phyloP scores from a whole-genome alignment of 2,329 filamentous ascomycete genomes.

The Monascus ruber region DNA sequence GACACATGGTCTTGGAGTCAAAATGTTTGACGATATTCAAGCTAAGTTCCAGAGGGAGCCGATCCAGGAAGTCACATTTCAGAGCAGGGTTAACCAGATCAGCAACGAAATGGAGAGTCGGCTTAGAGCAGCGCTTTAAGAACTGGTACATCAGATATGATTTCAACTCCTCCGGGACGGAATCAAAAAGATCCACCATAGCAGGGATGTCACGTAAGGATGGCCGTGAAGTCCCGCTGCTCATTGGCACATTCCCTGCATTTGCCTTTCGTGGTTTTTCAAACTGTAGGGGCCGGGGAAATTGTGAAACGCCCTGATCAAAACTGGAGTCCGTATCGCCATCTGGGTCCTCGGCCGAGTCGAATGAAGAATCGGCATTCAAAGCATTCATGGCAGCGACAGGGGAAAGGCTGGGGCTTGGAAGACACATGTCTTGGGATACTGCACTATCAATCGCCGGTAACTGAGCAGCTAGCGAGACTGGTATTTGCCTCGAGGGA shows the following conservation, averaged over 20 bases:
- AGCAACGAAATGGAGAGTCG: slow-evolving; percentile 79
- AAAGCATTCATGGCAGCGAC: slow-evolving; percentile 61
- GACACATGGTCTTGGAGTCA: slow-evolving; percentile 74
- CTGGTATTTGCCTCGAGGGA: slow-evolving; percentile 8
- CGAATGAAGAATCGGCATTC: slow-evolving; percentile 32
- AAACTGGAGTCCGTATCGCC: slow-evolving; percentile 33
- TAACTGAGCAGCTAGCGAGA: slow-evolving; percentile 22
- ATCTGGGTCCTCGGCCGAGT: slow-evolving; percentile 28
- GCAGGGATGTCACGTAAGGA: slow-evolving; percentile 66
- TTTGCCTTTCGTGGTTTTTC: slow-evolving; percentile 6
- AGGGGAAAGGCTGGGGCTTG: slow-evolving; percentile 87
- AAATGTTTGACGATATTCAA: slow-evolving; percentile 81
- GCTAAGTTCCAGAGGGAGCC: slow-evolving; percentile 75
- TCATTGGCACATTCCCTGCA: slow-evolving; percentile 2
- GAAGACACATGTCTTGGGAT: slow-evolving; percentile 80
- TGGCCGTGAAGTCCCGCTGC: slow-evolving; percentile 16
- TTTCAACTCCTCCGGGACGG: slow-evolving; percentile 83
- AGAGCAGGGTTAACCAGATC: slow-evolving; percentile 85
- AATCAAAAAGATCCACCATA: slow-evolving; percentile 82
- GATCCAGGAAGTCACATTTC: slow-evolving; percentile 82
- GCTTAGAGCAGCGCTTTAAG: slow-evolving; percentile 73
- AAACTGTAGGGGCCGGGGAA: slow-evolving; percentile 10
- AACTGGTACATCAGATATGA: slow-evolving; percentile 96
- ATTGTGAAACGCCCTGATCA: slow-evolving; percentile 24
- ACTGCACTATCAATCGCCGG: slow-evolving; percentile 55